Evolutionary conservation across 805 yeast species (phyloP), one percentile per base, ranked within the genome.

Genomic region (Kluyveromyces lactis): DNA sequence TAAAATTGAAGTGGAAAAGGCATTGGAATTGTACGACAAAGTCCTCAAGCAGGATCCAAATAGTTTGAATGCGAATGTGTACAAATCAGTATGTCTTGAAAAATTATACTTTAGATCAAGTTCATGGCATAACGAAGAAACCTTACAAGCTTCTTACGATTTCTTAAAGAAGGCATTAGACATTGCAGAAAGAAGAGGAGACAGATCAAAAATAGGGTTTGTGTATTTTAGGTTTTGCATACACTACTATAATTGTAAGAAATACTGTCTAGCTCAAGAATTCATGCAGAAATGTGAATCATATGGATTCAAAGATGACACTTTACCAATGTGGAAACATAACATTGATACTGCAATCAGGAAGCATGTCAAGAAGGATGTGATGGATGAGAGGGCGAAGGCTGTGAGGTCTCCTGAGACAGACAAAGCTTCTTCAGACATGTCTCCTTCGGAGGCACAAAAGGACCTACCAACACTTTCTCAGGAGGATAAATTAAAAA

Each of bases 221-320:
- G 69, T 75, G 26, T 64, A 71, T 48, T 75, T 71, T 48, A 62
- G 76, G 17, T 58, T 69, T 38, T 77, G 76, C 4, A 58, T 77
- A 41, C 58, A 63, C n/a, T 63, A 62, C 42, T 77, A 66, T 52
- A 62, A 65, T 29, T 56, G 60, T 40, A 75, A 73, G 49, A 55
- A 68, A 2, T 69, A 56, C 44, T 44, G 44, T 4, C 51, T 52
- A 17, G 73, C 85, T 0, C 49, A 63, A n/a, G 53, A 49, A 15
- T 65, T 66, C 42, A 62, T 78, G 38, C 44, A 52, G 2, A 55
- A 58, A 43, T 76, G 81, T 4, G 55, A 63, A 26, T 60, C 63
- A 31, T 63, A 56, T 42, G 67, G 64, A 32, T 64, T 68, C 44
- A 49, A 52, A n/a, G 79, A 76, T 44, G 52, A 64, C 0, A 71